A percentile compares a stretch with the other conserved stretches of the same genome.
phyloP scores from a whole-genome alignment of 2,329 filamentous ascomycete genomes.

The Aspergillus ruber region DNA sequence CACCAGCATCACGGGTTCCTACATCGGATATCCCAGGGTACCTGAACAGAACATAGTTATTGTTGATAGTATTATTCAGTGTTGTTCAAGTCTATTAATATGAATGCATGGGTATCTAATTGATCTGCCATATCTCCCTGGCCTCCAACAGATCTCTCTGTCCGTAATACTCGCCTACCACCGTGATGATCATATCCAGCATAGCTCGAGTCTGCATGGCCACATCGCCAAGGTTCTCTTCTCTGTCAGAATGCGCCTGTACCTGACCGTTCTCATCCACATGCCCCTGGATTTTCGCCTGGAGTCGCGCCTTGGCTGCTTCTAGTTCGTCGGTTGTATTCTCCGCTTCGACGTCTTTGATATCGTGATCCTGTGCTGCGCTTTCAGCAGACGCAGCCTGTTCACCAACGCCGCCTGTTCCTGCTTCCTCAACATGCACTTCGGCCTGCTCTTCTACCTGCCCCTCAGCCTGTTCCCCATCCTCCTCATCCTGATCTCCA shows the following conservation, averaged over 20 bases:
- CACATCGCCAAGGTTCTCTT: conserved; percentile 16
- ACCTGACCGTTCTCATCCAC: conserved; percentile 1
- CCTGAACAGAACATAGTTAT: background rate
- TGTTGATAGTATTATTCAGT: background rate
- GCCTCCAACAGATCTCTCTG: conserved; percentile 79
- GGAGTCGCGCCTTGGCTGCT: conserved; percentile 43
- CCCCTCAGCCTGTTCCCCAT: conserved; percentile 5
- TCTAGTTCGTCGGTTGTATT: conserved; percentile 36
- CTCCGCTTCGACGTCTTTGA: conserved; percentile 12
- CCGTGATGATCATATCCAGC: conserved; percentile 83
- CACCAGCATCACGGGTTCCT: background rate
- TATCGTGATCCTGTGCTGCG: conserved; percentile 8
- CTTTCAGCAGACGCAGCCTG: conserved; percentile 1
- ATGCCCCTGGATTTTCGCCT: conserved; percentile 28
- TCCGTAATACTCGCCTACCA: conserved; percentile 82
- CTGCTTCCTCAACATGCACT: background rate
- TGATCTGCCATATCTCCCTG: conserved; percentile 49
- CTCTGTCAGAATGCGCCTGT: conserved; percentile 25
- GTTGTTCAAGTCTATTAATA: background rate
- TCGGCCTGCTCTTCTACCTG: background rate
- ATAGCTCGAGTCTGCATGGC: conserved; percentile 51
- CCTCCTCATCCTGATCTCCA: conserved; percentile 5
- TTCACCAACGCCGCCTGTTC: background rate
- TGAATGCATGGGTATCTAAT: conserved; percentile 1
- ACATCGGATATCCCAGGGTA: too few relatives aligned